Evolutionary conservation across 1,139 yeast species (phyloP).

Genomic region (Blastobotrys buckinghamii): DNA sequence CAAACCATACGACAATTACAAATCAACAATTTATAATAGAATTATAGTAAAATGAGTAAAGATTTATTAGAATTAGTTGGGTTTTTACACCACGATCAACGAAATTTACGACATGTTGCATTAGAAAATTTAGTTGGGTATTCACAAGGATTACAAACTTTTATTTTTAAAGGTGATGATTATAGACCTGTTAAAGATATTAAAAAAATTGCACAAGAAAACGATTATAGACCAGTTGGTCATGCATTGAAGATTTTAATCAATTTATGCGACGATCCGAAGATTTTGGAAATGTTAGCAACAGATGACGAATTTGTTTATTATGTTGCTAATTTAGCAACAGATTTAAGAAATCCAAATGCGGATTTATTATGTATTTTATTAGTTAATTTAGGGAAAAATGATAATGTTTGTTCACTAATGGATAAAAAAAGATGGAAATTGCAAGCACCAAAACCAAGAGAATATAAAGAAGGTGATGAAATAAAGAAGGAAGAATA

Average conservation of each 20-base stretch:
- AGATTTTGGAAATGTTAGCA: slow-evolving; percentile 54
- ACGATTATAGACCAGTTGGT: slow-evolving; percentile 19
- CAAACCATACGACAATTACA: neutral
- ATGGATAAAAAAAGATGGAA: slow-evolving; percentile 41
- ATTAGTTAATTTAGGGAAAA: slow-evolving; percentile 78
- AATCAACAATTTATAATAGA: neutral
- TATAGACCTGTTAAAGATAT: slow-evolving; percentile 71
- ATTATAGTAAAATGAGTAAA: neutral
- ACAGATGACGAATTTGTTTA: slow-evolving; percentile 57
- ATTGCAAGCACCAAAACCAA: slow-evolving; percentile 10
- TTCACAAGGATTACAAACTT: slow-evolving; percentile 62
- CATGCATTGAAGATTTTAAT: slow-evolving; percentile 73
- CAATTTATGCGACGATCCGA: slow-evolving; percentile 68
- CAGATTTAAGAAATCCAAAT: slow-evolving; percentile 50
- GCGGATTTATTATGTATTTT: slow-evolving; percentile 83
- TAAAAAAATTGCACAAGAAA: slow-evolving; percentile 41
- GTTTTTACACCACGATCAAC: slow-evolving; percentile 78
- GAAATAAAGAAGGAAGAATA: slow-evolving; percentile 1
- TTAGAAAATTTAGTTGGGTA: slow-evolving; percentile 78
- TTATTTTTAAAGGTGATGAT: slow-evolving; percentile 64
- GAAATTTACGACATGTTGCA: slow-evolving; percentile 80
- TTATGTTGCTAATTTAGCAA: slow-evolving; percentile 47
- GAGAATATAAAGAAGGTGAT: neutral
- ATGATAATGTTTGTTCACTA: slow-evolving; percentile 53
- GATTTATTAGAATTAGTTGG: slow-evolving; percentile 40